Evolutionary conservation across 2,329 filamentous ascomycete genomes (phyloP), one percentile per base, ranked within the genome.

Genomic region (Coniosporium tulheliwenetii): DNA sequence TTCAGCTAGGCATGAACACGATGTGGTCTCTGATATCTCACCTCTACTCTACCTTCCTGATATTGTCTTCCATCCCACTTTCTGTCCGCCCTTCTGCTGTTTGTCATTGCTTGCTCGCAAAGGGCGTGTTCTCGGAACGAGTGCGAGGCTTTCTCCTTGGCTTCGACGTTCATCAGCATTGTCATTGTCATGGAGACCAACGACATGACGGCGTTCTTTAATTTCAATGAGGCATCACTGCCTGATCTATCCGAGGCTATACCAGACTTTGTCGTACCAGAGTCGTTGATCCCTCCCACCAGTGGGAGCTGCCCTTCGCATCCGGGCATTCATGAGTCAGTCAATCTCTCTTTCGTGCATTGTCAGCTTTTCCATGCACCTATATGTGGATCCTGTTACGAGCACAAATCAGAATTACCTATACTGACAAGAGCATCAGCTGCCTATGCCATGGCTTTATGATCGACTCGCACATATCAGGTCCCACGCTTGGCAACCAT

Each of bases 201-300:
- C 15, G 19, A 58, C 41, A 58, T 61, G 51, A 51, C 50, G 10
- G 52, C 57, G 38, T 59, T 55, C 45, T 60, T 61, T 48, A 58
- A 61, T 47, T 61, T 61, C 39, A 53, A 53, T n/a, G 54, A 59
- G 44, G 55, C 58, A n/a, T 49, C 55, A 30, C 50, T 56, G 43
- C 47, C 55, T 33, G 51, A 57, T 44, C 32, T 12, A 8, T 33
- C 13, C 32, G 32, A 13, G 10, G 3, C 32, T 13, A 13, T 12
- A 33, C 10, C 32, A 33, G 10, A 33, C 10, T 33, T 10, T 33
- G 13, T 33, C 32, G 39, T 42, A 36, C 39, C 45, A 19, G 46
- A 51, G 40, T 42, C 49, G 8, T 16, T 2, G 5, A 14, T 16
- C 12, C 33, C 36, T 5, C 39, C 43, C 38, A 40, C 30, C 30